phyloP scores from a whole-genome alignment of 257 asterid genomes.

The Osmanthus fragrans region DNA sequence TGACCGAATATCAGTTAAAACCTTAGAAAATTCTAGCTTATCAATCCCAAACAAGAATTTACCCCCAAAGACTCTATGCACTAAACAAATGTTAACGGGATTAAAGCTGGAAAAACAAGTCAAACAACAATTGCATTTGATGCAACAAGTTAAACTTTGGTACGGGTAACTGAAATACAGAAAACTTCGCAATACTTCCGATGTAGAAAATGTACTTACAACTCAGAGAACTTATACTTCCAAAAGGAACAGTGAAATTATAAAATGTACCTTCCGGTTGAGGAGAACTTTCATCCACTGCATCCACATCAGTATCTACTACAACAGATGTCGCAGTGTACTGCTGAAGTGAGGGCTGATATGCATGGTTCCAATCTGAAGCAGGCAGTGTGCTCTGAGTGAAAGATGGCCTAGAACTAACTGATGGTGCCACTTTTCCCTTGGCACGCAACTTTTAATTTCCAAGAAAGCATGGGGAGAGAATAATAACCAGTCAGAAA shows the following conservation, averaged over 20 bases:
- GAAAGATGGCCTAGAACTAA: slow-evolving; percentile 44
- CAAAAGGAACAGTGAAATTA: slow-evolving; percentile 8
- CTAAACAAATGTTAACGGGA: neutral
- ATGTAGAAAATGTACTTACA: slow-evolving; percentile 1
- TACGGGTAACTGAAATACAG: neutral
- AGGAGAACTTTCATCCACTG: slow-evolving; percentile 43
- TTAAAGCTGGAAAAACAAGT: slow-evolving; percentile 12
- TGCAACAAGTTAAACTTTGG: neutral
- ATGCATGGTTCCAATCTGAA: slow-evolving; percentile 43
- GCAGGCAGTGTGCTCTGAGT: slow-evolving; percentile 46
- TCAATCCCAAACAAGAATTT: neutral
- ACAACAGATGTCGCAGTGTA: slow-evolving; percentile 26
- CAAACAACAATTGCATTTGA: neutral
- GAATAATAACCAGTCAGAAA: neutral
- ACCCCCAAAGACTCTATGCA: neutral
- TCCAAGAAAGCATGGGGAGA: slow-evolving; percentile 4
- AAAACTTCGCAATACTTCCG: neutral
- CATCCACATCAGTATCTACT: slow-evolving; percentile 41
- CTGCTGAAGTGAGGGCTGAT: slow-evolving; percentile 53
- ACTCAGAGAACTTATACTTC: slow-evolving; percentile 12
- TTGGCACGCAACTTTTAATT: slow-evolving; percentile 39
- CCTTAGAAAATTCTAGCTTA: neutral
- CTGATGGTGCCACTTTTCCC: slow-evolving; percentile 55
- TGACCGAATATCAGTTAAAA: slow-evolving; percentile 5
- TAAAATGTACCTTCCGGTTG: slow-evolving; percentile 53